Conservation (phyloP, 108 stramenopile genomes). For the Discostella stelligeroides region DNA sequence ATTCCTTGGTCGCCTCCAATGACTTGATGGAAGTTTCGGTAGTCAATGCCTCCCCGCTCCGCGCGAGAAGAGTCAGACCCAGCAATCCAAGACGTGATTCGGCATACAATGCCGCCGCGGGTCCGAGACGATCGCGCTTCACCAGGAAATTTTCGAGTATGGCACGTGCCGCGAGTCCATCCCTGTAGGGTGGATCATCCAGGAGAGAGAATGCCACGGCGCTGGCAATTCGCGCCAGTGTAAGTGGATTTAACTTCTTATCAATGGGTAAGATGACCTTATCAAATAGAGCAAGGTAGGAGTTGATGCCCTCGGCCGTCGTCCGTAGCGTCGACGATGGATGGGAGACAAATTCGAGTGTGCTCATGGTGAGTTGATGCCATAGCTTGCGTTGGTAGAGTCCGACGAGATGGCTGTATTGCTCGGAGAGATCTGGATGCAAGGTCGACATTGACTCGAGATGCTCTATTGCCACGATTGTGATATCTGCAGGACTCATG, state of each 20-base stretch:
- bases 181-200: slow-evolving; percentile 34
- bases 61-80: slow-evolving; percentile 43
- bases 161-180: slow-evolving; percentile 50
- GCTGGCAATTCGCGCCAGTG: slow-evolving; percentile 84
- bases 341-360: slow-evolving; percentile 70
- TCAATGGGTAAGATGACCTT: slow-evolving; percentile 63
- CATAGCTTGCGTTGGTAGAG: slow-evolving; percentile 86
- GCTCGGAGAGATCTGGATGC: slow-evolving; percentile 81
- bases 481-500: slow-evolving; percentile 49
- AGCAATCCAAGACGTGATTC: slow-evolving; percentile 74
- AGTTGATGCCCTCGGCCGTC: slow-evolving; percentile 57
- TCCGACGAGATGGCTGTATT: slow-evolving; percentile 68
- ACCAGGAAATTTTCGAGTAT: slow-evolving; percentile 55
- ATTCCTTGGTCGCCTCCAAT: slow-evolving; percentile 54
- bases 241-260: slow-evolving; percentile 88
- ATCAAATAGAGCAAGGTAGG: slow-evolving; percentile 64
- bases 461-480: slow-evolving; percentile 75
- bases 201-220: slow-evolving; percentile 65
- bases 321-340: slow-evolving; percentile 35
- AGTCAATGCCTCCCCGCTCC: slow-evolving; percentile 39
- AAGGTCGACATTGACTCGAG: slow-evolving; percentile 73
- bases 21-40: slow-evolving; percentile 31
- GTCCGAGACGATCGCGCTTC: slow-evolving; percentile 41
- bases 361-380: slow-evolving; percentile 92
- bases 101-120: slow-evolving; percentile 67